Evolutionary conservation across 768 basidiomycete genomes (phyloP), one percentile per base, ranked within the genome.

Genomic region (Leccinum arenicola): DNA sequence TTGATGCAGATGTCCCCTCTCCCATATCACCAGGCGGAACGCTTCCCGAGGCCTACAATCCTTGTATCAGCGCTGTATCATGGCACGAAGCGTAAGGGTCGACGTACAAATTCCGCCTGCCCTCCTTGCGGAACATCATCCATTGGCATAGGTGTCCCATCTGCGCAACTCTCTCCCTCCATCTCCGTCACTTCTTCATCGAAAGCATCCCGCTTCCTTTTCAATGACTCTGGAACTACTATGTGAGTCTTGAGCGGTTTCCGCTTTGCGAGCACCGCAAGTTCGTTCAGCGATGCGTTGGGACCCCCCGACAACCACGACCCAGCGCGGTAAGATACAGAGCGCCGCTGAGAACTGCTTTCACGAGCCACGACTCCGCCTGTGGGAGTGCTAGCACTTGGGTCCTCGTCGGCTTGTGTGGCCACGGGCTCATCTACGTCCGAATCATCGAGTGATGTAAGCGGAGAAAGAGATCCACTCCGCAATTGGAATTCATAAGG

Each of bases 251-350:
- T 63, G 4, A 58, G 31, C n/a, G 61, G 58, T 1, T 40, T 40
- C n/a, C 63, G 55, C 35, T 62, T 59, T 15, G 70, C 66, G 1
- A 71, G 55, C 19, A 38, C 0, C 17, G 31, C 36, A 7, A 72
- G 43, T 33, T 72, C 61, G 0, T 53, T 45, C 51, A 68, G 1
- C 19, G 66, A 62, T 6, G 70, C 68, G 6, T 36, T 35, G 5
- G 66, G 66, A 0, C 70, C 70, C 14, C 70, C 69, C 15, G 43
- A 12, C 15, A 40, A 11, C 12, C n/a, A 45, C 35, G 51, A 55
- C 3, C 25, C 48, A 25, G 15, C 6, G 17, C 8, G 56, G 29
- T 17, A 1, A 9, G 31, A 45, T 10, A 60, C 54, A 3, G 53
- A 63, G 19, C 47, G 35, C 11, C 35, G 25, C 45, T 19, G 19